phyloP scores from a whole-genome alignment of 2,329 filamentous ascomycete species.

The Fusarium tricinctum region DNA sequence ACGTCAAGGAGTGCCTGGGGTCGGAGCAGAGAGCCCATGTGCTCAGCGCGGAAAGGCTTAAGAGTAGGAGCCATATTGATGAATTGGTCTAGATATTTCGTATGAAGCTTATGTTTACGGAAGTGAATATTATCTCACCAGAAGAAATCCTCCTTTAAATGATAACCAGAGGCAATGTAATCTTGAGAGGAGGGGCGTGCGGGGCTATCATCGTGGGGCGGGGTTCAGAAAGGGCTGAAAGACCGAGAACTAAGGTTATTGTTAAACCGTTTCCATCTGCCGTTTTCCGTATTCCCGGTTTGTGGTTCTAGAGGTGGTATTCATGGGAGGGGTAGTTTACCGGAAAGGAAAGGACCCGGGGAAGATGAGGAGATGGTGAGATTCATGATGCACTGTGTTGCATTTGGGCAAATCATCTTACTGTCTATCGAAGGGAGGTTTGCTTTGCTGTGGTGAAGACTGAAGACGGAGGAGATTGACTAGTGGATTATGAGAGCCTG shows the following conservation, averaged over 20 bases:
- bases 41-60: conserved; percentile 80
- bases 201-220: conserved; percentile 34
- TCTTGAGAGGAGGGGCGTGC: conserved; percentile 34
- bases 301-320: conserved; percentile 5
- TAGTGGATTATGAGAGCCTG: neutral
- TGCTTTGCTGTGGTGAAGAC: neutral
- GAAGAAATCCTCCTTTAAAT: neutral
- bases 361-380: neutral
- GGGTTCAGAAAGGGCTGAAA: conserved; percentile 22
- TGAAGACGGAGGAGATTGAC: neutral
- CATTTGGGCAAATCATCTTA: neutral
- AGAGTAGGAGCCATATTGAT: conserved; percentile 35
- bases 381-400: conserved; percentile 17
- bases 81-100: neutral
- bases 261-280: conserved; percentile 14
- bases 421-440: neutral
- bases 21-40: conserved; percentile 80
- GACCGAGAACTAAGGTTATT: conserved; percentile 29
- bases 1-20: conserved; percentile 62
- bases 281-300: conserved; percentile 23
- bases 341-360: conserved; percentile 9
- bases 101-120: neutral
- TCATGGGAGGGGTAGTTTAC: conserved; percentile 24
- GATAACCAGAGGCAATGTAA: conserved; percentile 3
- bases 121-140: neutral